These are phyloP conservation scores for Naegleria gruberi DNA, from an alignment of 208 protist genomes.

Conservation along the genomic window DNA sequence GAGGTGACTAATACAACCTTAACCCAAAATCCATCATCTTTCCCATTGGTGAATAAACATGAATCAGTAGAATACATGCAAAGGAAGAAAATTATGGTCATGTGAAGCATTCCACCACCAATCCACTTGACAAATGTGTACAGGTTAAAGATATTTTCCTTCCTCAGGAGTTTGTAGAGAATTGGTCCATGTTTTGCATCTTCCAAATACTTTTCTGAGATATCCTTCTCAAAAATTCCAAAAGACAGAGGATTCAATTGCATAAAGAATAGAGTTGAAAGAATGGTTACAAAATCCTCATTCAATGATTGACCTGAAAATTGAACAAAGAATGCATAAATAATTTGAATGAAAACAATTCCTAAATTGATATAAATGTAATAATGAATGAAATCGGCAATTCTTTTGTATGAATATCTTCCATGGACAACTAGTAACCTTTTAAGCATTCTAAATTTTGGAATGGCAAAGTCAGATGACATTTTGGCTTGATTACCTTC, in stretches of 20 bases:
- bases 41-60: neutral
- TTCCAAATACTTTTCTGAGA: conserved; percentile 50
- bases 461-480: conserved; percentile 84
- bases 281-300: conserved; percentile 68
- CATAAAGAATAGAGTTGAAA: conserved; percentile 74
- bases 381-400: conserved; percentile 76
- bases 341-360: conserved; percentile 72
- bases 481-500: conserved; percentile 84
- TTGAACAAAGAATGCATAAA: conserved; percentile 68
- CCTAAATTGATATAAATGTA: conserved; percentile 95
- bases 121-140: neutral
- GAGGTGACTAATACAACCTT: neutral
- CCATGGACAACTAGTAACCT: conserved; percentile 87
- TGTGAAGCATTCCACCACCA: neutral
- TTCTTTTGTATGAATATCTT: conserved; percentile 78
- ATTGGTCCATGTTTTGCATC: neutral
- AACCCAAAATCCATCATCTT: neutral
- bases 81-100: neutral
- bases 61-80: neutral
- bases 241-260: conserved; percentile 70
- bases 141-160: neutral
- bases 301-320: conserved; percentile 78
- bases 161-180: neutral
- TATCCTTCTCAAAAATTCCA: conserved; percentile 81
- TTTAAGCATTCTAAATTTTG: conserved; percentile 79